Conservation (phyloP, 2,329 filamentous ascomycete genomes). For the Calonectria pauciramosa region DNA sequence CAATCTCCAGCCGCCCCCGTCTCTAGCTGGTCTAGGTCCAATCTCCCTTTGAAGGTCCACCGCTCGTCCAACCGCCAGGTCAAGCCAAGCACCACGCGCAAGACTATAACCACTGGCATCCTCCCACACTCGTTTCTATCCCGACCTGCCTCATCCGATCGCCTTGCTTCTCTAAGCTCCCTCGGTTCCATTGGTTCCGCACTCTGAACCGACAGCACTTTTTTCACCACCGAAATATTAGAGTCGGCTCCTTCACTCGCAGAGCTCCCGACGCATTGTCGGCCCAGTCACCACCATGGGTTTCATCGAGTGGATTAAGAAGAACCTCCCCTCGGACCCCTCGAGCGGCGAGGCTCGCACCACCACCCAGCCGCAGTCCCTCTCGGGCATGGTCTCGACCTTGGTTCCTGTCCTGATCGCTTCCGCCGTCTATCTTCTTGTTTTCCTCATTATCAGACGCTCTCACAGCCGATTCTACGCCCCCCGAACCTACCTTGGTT, state of each 20-base stretch:
- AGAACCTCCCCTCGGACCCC: conserved; percentile 44
- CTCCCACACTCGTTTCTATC: conserved; percentile 8
- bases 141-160: background rate
- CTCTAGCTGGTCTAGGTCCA: conserved; percentile 24
- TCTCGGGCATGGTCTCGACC: conserved; percentile 62
- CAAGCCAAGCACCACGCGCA: conserved; percentile 9
- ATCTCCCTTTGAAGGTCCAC: conserved; percentile 25
- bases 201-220: background rate
- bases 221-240: background rate
- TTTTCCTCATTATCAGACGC: conserved; percentile 65
- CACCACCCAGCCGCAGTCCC: conserved; percentile 48
- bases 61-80: conserved; percentile 23
- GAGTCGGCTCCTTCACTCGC: conserved; percentile 13
- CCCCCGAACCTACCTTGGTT: conserved; percentile 65
- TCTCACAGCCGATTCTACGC: conserved; percentile 67
- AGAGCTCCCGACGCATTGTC: conserved; percentile 25
- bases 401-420: conserved; percentile 66
- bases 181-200: background rate
- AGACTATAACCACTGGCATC: conserved; percentile 21
- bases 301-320: conserved; percentile 56
- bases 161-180: background rate
- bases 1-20: conserved; percentile 29
- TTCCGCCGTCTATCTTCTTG: conserved; percentile 61
- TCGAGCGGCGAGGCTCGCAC: conserved; percentile 42
- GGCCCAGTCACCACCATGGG: conserved; percentile 49